Percentiles rank a stretch among this genome's conserved stretches.
Conservation (phyloP, 2,329 filamentous ascomycete genomes). For the Hymenoscyphus repandus region DNA sequence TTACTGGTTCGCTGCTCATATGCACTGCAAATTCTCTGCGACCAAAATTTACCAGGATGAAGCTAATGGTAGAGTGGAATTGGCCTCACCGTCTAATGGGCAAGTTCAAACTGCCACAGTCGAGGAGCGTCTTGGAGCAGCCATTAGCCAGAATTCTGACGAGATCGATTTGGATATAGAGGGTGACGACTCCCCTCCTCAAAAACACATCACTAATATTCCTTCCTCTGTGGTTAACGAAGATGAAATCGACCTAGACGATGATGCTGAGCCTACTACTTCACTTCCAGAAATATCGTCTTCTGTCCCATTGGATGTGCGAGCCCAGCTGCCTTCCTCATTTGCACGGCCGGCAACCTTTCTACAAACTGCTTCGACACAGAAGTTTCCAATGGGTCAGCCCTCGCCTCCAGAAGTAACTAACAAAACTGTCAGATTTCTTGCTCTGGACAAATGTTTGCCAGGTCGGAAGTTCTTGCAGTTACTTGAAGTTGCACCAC, state of each 20-base stretch:
- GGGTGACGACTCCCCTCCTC: constrained; percentile 22
- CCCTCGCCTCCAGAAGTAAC: constrained; percentile 66
- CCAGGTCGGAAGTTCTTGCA: constrained; percentile 78
- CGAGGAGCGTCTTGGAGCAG: background rate
- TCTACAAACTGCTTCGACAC: constrained; percentile 35
- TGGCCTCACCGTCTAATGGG: background rate
- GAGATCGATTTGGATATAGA: constrained; percentile 55
- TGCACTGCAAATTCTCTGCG: constrained; percentile 85
- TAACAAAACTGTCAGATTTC: constrained; percentile 76
- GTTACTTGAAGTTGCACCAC: constrained; percentile 57
- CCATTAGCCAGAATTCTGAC: constrained; percentile 46
- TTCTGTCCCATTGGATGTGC: constrained; percentile 56
- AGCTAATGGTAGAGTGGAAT: constrained; percentile 10
- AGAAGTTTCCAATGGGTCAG: constrained; percentile 36
- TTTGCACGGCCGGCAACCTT: constrained; percentile 48
- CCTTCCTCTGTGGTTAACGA: constrained; percentile 2
- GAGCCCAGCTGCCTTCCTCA: constrained; percentile 70
- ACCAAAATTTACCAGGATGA: constrained; percentile 47
- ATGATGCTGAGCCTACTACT: constrained; percentile 20
- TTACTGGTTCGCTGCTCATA: constrained; percentile 90
- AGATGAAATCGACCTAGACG: constrained; percentile 59
- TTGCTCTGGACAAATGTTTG: constrained; percentile 88
- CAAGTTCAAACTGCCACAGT: background rate
- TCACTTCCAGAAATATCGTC: constrained; percentile 17
- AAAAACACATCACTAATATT: constrained; percentile 13